Evolutionary conservation across 2,329 filamentous ascomycete genomes (phyloP), one percentile per base, ranked within the genome.

Genomic region (Bipolaris bicolor): DNA sequence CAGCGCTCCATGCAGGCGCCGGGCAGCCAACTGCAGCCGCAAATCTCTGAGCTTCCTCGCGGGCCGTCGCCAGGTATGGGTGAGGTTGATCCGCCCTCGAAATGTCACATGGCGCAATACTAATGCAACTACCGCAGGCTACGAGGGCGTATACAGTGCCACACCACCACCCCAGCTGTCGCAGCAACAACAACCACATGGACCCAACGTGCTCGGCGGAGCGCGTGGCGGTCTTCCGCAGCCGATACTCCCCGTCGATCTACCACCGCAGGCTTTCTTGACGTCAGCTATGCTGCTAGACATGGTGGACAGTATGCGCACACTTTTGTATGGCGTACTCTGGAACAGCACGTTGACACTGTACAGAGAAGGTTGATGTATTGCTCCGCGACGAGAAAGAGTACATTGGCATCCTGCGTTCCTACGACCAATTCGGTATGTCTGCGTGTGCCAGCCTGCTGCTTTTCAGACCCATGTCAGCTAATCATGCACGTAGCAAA

Each of bases 361-460:
- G 34, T 44, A 50, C 76, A 98, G 95, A 99, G 82, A 99, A 99
- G 81, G 87, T 99, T 58, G 88, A 97, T 79, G 85, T 98, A 55
- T 88, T 93, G 45, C 84, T 99, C 53, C 90, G 95, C 67, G 95
- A 99, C 75, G 95, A 96, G 60, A 87, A 94, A 69, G 98, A 98
- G 80, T 83, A 98, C 66, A 90, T 96, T 66, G 95, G 95, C 29
- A 91, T 98, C 45, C 80, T 99, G 66, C 85, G 95, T 71, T 96
- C 91, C 68, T 99, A 95, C 92, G 95, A 99, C 79, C 95, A 99
- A 78, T 98, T 97, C 73, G 94, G 93, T 97, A 88, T 31, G 33
- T 49, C 41, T 24, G 53, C 24, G 31, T 11, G n/a, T 26, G 1
- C 24, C n/a, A 31, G 10, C n/a, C 26, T 16, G 16, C 10, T 46